These are phyloP conservation scores for Rusavskia elegans DNA, from an alignment of 495 filamentous ascomycete species.

Conservation along the genomic window DNA sequence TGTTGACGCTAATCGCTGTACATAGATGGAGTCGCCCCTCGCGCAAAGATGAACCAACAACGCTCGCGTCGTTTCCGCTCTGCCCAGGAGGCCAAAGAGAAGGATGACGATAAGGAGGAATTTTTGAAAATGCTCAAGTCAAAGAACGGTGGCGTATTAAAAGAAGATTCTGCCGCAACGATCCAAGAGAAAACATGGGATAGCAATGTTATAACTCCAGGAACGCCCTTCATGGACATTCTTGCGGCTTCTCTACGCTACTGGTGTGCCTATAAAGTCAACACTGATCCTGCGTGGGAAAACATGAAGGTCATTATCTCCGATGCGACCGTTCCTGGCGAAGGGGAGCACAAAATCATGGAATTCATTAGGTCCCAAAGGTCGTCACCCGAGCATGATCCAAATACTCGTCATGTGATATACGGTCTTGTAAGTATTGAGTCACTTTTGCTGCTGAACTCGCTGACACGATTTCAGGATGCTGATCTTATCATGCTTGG, in stretches of 20 bases:
- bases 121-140: constrained; percentile 65
- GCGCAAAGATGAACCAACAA: constrained; percentile 97
- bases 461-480: constrained; percentile 35
- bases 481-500: constrained; percentile 99
- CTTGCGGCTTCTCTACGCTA: constrained; percentile 83
- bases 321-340: constrained; percentile 91
- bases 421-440: constrained; percentile 50
- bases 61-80: constrained; percentile 82
- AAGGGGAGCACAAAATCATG: constrained; percentile 99
- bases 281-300: constrained; percentile 92
- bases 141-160: constrained; percentile 44
- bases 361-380: constrained; percentile 92
- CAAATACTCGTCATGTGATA: constrained; percentile 91
- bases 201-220: constrained; percentile 93
- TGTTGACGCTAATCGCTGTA: constrained; percentile 17
- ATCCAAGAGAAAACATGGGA: constrained; percentile 89
- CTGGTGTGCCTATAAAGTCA: constrained; percentile 93
- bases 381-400: constrained; percentile 75
- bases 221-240: constrained; percentile 97
- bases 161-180: constrained; percentile 43
- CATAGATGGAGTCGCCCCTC: constrained; percentile 78
- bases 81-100: constrained; percentile 84
- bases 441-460: background rate
- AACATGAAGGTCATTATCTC: constrained; percentile 96
- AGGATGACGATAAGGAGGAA: constrained; percentile 79